Evolutionary conservation across 169 alveolate genomes (phyloP).

Genomic region (Eimeria sp.): DNA sequence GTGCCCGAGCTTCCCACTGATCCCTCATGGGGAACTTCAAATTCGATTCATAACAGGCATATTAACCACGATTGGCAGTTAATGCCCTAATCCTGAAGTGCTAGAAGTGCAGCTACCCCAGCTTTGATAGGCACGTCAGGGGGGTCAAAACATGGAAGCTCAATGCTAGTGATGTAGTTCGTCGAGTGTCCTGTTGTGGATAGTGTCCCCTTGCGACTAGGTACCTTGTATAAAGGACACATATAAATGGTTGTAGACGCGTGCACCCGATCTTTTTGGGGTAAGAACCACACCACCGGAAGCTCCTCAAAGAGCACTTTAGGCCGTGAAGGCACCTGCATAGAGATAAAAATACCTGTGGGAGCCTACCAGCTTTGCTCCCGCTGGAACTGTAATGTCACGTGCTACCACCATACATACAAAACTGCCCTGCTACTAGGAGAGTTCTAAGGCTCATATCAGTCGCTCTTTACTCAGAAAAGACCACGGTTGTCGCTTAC

Average conservation of each 20-base stretch:
- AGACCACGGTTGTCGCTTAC: constrained; percentile 15
- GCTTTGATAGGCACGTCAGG: constrained; percentile 96
- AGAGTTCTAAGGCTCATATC: no score
- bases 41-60: background rate
- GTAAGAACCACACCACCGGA: constrained; percentile 95
- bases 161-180: constrained; percentile 95
- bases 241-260: constrained; percentile 91
- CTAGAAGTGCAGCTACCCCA: constrained; percentile 97
- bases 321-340: constrained; percentile 89
- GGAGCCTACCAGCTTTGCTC: background rate
- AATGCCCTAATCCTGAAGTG: constrained; percentile 91
- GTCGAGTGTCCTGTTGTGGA: constrained; percentile 98
- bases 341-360: constrained; percentile 73
- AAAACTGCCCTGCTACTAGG: no score
- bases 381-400: background rate
- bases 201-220: constrained; percentile 96
- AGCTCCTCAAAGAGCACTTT: constrained; percentile 95
- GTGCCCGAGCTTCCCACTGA: background rate
- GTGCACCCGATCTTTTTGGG: constrained; percentile 91
- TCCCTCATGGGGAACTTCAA: background rate
- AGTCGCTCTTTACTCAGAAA: no score
- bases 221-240: constrained; percentile 94
- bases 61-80: background rate
- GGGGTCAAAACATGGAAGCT: constrained; percentile 93
- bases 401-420: background rate